Conservation (phyloP, 192 early-diverging fungal species). For the Kappamyces sp. region DNA sequence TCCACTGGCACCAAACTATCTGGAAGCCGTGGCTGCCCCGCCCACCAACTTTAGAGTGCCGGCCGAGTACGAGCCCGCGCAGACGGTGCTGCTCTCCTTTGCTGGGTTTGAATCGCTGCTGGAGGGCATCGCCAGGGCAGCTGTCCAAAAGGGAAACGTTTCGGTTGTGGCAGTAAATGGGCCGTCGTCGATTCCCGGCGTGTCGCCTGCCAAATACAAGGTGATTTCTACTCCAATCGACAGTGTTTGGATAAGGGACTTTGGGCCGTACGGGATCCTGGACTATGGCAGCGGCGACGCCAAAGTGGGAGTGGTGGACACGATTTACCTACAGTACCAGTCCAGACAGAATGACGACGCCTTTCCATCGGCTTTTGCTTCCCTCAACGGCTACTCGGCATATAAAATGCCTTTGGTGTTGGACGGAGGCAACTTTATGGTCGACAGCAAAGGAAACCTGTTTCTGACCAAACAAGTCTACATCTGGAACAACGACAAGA, state of each 20-base stretch:
- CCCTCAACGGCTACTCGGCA: not conserved
- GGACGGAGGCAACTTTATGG: constrained; percentile 5
- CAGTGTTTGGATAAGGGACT: too few relatives aligned
- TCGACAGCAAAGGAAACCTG: constrained; percentile 1
- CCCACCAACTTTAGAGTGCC: not conserved
- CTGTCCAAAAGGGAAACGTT: not conserved
- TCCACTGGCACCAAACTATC: too few relatives aligned
- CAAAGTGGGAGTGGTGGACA: not conserved
- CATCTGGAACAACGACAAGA: constrained; percentile 1
- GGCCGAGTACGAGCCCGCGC: not conserved
- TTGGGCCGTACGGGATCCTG: too few relatives aligned
- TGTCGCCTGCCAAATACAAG: too few relatives aligned
- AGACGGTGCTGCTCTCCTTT: not conserved
- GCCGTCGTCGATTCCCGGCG: not conserved
- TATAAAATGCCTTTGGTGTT: constrained; percentile 3
- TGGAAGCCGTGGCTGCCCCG: not conserved
- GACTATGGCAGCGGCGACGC: not conserved
- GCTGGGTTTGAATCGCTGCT: not conserved
- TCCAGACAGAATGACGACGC: not conserved
- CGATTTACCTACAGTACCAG: not conserved
- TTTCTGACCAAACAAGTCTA: not conserved
- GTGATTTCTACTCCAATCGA: too few relatives aligned
- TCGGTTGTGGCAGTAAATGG: not conserved
- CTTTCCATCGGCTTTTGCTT: not conserved
- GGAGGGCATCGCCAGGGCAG: not conserved